Base-by-base conservation (phyloP, 345 rosid genomes). In the Pugionium dolabratum region DNA sequence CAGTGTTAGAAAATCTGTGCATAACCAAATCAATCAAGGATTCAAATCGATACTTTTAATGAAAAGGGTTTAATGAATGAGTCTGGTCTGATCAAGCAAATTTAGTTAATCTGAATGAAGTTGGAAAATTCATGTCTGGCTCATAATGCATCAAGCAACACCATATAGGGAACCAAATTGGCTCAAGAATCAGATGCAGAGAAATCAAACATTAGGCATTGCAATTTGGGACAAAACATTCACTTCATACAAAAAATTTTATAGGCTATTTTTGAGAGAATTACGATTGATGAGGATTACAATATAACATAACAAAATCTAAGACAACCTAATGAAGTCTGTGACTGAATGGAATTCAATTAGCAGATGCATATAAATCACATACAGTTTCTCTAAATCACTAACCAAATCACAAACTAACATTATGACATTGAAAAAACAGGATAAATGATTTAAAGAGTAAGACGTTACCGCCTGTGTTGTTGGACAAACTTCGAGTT, bases 401-500 rank as follows among this genome's bases (percentile, higher is more conserved):
- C 18, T 18, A 11, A 32, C 32, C 48, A n/a, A 61, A 53, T 4
- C 36, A 25, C n/a, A 32, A 55, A 2, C 3, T 3, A 58, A 4
- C 11, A 68, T 26, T 1, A 9, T 10, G 8, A 41, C 18, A 18
- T 18, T 18, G 18, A 18, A 2, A 43, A 3, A 70, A n/a, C 45
- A 30, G 18, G 32, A 54, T 7, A 51, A 49, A 34, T 28, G 31
- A 32, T 32, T 8, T 39, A 64, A 5, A 33, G 66, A 29, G 1
- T 1, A 48, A 56, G 59, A 55, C 39, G 6, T 50, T 77, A 87
- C 97, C 75, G 86, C 76, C 80, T 89, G 79, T 92, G 98, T 78
- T 83, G 82, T 75, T 87, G 91, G 32, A 81, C 96, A 59, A 89
- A 92, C 25, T 76, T 77, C 2, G 97, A 92, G 33, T 92, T 86